phyloP scores from a whole-genome alignment of 768 basidiomycete species.

The Lyophyllum semitale region DNA sequence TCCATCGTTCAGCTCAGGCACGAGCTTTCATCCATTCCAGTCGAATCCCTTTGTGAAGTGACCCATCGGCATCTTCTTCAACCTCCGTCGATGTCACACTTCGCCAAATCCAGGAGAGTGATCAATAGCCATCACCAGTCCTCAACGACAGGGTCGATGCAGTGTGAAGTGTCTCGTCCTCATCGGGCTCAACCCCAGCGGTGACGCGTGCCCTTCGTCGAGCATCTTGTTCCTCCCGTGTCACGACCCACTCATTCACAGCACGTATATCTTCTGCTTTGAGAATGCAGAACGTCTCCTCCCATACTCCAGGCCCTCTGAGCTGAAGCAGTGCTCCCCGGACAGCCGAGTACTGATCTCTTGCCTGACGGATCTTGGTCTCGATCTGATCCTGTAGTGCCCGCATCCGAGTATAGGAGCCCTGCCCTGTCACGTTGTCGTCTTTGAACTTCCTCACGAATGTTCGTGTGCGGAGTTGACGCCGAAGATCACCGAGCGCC shows the following conservation, averaged over 20 bases:
- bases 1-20: slow-evolving; percentile 22
- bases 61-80: slow-evolving; percentile 1
- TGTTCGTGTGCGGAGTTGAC: slow-evolving; percentile 17
- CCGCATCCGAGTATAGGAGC: slow-evolving; percentile 15
- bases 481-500: slow-evolving; percentile 15
- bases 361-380: neutral
- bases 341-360: neutral
- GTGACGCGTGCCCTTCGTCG: neutral
- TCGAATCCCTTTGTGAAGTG: too few species aligned
- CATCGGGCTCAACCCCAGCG: slow-evolving; percentile 7
- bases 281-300: slow-evolving; percentile 8
- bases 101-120: slow-evolving; percentile 20
- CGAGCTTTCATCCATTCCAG: slow-evolving; percentile 27
- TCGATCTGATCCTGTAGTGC: too few species aligned
- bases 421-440: slow-evolving; percentile 12
- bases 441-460: slow-evolving; percentile 19
- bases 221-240: slow-evolving; percentile 20
- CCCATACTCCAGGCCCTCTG: slow-evolving; percentile 13
- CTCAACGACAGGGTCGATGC: slow-evolving; percentile 5
- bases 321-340: slow-evolving; percentile 3
- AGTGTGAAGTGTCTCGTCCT: neutral
- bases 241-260: slow-evolving; percentile 11
- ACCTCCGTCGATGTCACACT: neutral
- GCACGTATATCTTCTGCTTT: neutral
- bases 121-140: slow-evolving; percentile 10